These are phyloP conservation scores for Rhodocollybia butyracea DNA, from an alignment of 768 basidiomycete genomes.

Conservation along the genomic window DNA sequence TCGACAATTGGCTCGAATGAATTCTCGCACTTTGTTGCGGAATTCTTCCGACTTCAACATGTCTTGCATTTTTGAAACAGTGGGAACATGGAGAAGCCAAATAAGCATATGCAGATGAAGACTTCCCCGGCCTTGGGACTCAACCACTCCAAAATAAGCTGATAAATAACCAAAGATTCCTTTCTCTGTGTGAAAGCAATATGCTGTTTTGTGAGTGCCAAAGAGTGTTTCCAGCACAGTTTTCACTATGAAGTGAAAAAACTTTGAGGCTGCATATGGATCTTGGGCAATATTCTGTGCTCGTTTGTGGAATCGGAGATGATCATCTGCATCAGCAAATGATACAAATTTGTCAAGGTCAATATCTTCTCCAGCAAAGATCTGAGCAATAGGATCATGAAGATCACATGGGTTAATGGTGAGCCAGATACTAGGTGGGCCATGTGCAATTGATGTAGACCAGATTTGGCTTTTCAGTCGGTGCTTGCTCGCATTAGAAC, in stretches of 20 bases:
- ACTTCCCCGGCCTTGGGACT: constrained; percentile 38
- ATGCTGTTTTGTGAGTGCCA: not conserved
- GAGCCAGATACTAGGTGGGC: constrained; percentile 33
- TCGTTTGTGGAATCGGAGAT: too few species aligned
- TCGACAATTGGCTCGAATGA: constrained; percentile 26
- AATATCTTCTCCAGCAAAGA: constrained; percentile 39
- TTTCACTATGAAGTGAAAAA: constrained; percentile 27
- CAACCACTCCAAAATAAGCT: constrained; percentile 25
- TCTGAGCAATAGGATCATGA: constrained; percentile 40
- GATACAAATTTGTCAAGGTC: constrained; percentile 35
- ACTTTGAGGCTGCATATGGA: constrained; percentile 39
- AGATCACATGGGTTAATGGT: constrained; percentile 39
- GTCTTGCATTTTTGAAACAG: constrained; percentile 13
- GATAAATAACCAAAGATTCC: constrained; percentile 27
- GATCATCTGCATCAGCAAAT: constrained; percentile 20
- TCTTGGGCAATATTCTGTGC: constrained; percentile 29
- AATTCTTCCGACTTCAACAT: constrained; percentile 24
- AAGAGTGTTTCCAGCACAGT: not conserved
- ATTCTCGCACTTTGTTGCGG: constrained; percentile 19
- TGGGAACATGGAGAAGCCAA: constrained; percentile 31
- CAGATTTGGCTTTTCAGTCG: constrained; percentile 27
- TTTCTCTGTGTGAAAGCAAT: not conserved
- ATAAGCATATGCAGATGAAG: constrained; percentile 39
- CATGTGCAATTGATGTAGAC: constrained; percentile 18
- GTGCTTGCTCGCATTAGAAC: constrained; percentile 28